Evolutionary conservation across 1,139 yeast species (phyloP).

Genomic region (Diutina neorugosa): DNA sequence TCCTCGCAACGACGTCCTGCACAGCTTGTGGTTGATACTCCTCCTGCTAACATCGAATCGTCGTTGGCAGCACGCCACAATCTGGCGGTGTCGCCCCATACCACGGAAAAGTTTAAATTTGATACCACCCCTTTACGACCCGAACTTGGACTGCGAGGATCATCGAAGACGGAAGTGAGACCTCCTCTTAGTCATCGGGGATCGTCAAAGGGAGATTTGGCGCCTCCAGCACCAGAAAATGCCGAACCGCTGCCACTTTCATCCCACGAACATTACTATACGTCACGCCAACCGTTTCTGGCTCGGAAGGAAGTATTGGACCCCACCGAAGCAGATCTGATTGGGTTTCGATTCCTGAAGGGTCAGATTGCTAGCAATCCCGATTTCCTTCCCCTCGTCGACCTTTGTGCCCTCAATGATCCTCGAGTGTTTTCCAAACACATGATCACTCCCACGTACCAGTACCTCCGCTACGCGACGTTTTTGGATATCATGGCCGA

Average conservation of each 20-base stretch:
- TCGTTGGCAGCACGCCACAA: neutral
- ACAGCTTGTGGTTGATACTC: neutral
- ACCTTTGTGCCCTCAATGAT: constrained; percentile 17
- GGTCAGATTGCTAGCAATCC: constrained; percentile 5
- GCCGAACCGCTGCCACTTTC: neutral
- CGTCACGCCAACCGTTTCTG: neutral
- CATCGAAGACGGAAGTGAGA: neutral
- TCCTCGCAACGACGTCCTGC: neutral
- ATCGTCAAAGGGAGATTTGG: neutral
- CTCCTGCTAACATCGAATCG: neutral
- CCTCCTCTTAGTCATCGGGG: neutral
- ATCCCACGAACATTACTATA: neutral
- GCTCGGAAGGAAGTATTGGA: neutral
- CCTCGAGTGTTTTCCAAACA: constrained; percentile 12
- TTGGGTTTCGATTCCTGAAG: neutral
- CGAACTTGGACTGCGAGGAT: neutral
- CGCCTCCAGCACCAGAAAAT: too few species aligned
- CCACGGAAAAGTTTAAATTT: neutral
- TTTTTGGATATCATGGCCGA: constrained; percentile 22
- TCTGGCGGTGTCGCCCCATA: neutral
- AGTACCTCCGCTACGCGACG: constrained; percentile 21
- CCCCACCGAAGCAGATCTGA: neutral
- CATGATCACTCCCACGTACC: constrained; percentile 21
- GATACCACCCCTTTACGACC: neutral
- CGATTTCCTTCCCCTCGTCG: constrained; percentile 15